phyloP scores from a whole-genome alignment of 352 stramenopile species.

The Globisporangium megalacanthum region DNA sequence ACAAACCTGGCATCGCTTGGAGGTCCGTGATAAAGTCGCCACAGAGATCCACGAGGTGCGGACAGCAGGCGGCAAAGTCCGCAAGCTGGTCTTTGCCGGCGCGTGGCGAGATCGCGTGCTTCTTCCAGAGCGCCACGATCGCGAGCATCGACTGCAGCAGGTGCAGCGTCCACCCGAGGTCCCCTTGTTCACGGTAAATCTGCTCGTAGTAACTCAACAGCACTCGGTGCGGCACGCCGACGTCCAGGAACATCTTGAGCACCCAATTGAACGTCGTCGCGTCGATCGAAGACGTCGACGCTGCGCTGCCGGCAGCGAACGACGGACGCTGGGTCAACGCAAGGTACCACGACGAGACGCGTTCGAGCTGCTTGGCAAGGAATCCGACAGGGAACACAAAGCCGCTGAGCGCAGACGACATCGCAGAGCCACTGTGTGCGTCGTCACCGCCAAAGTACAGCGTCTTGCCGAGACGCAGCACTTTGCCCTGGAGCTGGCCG shows the following conservation, averaged over 20 bases:
- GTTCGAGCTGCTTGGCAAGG: conserved; percentile 69
- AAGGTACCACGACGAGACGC: conserved; percentile 75
- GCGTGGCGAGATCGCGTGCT: conserved; percentile 65
- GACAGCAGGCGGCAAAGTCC: conserved; percentile 74
- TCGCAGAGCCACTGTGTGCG: conserved; percentile 32
- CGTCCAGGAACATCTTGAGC: conserved; percentile 76
- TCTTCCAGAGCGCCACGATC: conserved; percentile 79
- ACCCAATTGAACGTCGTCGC: conserved; percentile 77
- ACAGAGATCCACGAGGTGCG: conserved; percentile 69
- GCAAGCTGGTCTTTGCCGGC: conserved; percentile 58
- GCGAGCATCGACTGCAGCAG: conserved; percentile 70
- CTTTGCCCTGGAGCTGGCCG: conserved; percentile 69
- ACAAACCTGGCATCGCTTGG: conserved; percentile 69
- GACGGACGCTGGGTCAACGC: conserved; percentile 46
- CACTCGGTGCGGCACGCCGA: conserved; percentile 66
- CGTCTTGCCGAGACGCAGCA: conserved; percentile 68
- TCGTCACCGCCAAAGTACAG: conserved; percentile 59
- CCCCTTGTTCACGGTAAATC: conserved; percentile 62
- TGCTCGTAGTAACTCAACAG: conserved; percentile 79
- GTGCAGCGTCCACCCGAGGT: conserved; percentile 65
- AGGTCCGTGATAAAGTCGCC: conserved; percentile 82
- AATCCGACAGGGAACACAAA: conserved; percentile 78
- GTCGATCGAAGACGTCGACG: conserved; percentile 50
- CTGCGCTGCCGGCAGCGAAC: conserved; percentile 22
- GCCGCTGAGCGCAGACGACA: conserved; percentile 23